Evolutionary conservation across 176 grass and related monocot genomes (phyloP).

Genomic region (Carex myosuroides): DNA sequence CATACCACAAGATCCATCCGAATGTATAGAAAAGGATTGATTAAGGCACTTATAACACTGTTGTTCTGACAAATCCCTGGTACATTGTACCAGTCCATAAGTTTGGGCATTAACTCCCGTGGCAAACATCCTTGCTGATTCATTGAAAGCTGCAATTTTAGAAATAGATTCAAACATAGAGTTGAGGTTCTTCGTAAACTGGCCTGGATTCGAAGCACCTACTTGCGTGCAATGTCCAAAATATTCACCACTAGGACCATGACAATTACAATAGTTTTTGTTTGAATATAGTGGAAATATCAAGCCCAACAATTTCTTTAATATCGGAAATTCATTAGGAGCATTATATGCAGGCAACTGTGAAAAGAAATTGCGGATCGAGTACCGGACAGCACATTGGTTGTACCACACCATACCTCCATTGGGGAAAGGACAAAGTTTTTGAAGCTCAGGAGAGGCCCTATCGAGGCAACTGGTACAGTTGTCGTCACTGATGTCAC

Average conservation of each 20-base stretch:
- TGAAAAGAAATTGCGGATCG: conserved; percentile 22
- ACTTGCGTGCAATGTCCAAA: neutral
- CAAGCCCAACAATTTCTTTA: too few relatives aligned
- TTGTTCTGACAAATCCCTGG: neutral
- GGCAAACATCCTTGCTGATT: neutral
- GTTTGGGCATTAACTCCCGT: neutral
- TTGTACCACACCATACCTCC: conserved; percentile 36
- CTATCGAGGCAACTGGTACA: conserved; percentile 31
- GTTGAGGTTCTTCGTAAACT: neutral
- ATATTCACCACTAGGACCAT: neutral
- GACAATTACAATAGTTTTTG: too few relatives aligned
- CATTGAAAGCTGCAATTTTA: neutral
- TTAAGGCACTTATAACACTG: neutral
- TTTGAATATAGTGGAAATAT: too few relatives aligned
- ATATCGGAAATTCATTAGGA: too few relatives aligned
- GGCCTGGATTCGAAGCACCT: neutral
- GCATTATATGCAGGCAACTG: neutral
- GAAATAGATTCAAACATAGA: neutral
- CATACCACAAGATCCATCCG: neutral
- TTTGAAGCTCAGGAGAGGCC: conserved; percentile 6
- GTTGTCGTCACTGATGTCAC: conserved; percentile 22
- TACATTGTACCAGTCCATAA: neutral
- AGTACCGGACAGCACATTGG: conserved; percentile 37
- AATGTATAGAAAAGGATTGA: neutral
- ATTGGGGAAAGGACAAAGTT: conserved; percentile 7